Percentiles rank a stretch among this genome's conserved stretches.
phyloP scores from a whole-genome alignment of 805 yeast genomes.

The Candida taoyuanica region DNA sequence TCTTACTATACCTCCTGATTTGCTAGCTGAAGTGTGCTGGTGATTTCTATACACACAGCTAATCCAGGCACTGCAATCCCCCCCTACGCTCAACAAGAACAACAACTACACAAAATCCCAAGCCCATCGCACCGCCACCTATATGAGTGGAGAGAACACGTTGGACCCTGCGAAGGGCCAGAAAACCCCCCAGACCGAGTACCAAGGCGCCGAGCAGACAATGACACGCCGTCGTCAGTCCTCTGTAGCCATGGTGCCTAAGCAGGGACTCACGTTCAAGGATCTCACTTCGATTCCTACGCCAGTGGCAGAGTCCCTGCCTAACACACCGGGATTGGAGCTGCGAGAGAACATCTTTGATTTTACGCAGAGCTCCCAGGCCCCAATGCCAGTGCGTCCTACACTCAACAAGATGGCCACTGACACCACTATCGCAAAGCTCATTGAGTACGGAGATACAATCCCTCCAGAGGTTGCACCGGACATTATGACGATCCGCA shows the following conservation, averaged over 20 bases:
- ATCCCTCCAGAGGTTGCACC: conserved; percentile 3
- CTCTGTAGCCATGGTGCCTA: conserved; percentile 1
- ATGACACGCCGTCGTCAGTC: conserved; percentile 14
- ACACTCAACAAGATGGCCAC: conserved; percentile 9
- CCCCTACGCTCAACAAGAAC: no score
- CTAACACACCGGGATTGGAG: conserved; percentile 39
- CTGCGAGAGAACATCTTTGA: conserved; percentile 18
- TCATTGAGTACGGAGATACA: conserved; percentile 7
- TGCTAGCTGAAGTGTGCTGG: no score
- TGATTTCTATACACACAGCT: no score
- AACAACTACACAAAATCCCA: no score
- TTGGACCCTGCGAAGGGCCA: no score
- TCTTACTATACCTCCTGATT: no score
- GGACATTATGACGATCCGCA: conserved; percentile 32
- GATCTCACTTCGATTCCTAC: conserved; percentile 27
- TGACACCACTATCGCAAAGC: conserved; percentile 11
- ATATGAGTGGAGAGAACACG: no score
- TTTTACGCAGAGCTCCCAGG: conserved; percentile 1
- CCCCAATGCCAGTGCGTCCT: no score
- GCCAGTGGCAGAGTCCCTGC: conserved; percentile 38
- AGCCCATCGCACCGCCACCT: no score
- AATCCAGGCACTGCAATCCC: no score
- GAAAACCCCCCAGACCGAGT: neutral
- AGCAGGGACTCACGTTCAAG: conserved; percentile 12
- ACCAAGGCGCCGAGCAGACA: conserved; percentile 2